Conservation (phyloP, 1,284 basidiomycete genomes). For the Erythrobasidium hasegawianum region DNA sequence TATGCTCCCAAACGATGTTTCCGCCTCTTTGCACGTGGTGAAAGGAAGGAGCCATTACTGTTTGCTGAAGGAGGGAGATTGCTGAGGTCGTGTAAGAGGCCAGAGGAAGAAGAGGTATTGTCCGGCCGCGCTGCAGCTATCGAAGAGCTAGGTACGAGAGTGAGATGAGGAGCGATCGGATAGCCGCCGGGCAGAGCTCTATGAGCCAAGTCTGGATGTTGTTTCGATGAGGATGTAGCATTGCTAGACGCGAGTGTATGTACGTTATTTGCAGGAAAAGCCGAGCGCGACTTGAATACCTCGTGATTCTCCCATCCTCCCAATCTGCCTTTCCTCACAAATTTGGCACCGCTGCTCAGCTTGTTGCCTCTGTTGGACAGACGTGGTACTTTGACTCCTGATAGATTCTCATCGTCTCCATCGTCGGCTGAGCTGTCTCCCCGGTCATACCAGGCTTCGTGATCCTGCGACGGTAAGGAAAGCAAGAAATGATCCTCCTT, state of each 20-base stretch:
- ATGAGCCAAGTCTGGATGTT: conserved; percentile 36
- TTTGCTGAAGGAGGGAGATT: background rate
- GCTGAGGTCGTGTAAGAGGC: conserved; percentile 3
- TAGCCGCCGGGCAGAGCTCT: conserved; percentile 3
- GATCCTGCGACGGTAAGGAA: conserved; percentile 28
- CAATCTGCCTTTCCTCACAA: conserved; percentile 40
- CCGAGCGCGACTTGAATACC: conserved; percentile 2
- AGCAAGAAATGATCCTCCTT: conserved; percentile 32
- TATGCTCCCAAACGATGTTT: conserved; percentile 14
- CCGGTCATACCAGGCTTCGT: conserved; percentile 15
- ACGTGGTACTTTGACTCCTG: conserved; percentile 9
- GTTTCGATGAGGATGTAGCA: conserved; percentile 11
- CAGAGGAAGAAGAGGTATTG: conserved; percentile 13
- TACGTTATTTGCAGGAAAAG: conserved; percentile 3
- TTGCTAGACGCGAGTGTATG: background rate
- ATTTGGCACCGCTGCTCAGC: conserved; percentile 35
- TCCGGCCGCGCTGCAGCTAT: conserved; percentile 30
- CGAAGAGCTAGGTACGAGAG: conserved; percentile 34
- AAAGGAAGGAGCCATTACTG: background rate
- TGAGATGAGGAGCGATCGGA: conserved; percentile 35
- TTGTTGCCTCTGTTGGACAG: conserved; percentile 44
- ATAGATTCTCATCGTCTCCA: conserved; percentile 10
- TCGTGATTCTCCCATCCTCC: conserved; percentile 38
- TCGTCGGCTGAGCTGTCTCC: conserved; percentile 11
- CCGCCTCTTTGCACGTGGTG: conserved; percentile 34